A percentile compares a stretch with the other conserved stretches of the same genome.
These are phyloP conservation scores for Lactuca sativa DNA, from an alignment of 129 eudicot species.

Conservation along the genomic window DNA sequence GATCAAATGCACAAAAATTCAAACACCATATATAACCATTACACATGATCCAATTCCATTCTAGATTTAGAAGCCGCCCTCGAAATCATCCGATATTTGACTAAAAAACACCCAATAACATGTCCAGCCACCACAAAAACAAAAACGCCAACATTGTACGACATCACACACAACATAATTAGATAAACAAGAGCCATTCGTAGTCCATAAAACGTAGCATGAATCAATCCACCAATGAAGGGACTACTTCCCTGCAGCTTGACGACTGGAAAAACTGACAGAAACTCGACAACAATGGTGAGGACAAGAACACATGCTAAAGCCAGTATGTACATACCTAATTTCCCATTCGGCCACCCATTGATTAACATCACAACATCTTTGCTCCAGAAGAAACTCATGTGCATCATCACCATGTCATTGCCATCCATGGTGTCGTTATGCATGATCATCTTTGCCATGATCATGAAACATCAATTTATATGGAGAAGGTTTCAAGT, in stretches of 20 bases:
- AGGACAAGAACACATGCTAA: constrained; percentile 46
- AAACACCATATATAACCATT: constrained; percentile 1
- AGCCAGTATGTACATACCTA: constrained; percentile 61
- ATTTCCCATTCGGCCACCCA: constrained; percentile 55
- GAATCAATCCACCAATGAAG: constrained; percentile 32
- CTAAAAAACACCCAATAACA: constrained; percentile 49
- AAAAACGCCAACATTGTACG: constrained; percentile 61
- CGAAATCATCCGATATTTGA: constrained; percentile 36
- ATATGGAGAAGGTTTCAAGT: constrained; percentile 2
- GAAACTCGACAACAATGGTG: constrained; percentile 39
- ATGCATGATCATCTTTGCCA: constrained; percentile 31
- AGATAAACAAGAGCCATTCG: constrained; percentile 57
- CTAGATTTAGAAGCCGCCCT: constrained; percentile 21
- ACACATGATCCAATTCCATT: constrained; percentile 23
- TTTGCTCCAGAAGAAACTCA: constrained; percentile 70
- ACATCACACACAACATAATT: constrained; percentile 78
- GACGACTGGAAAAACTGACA: constrained; percentile 28
- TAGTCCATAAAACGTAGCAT: constrained; percentile 43
- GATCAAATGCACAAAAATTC: not conserved
- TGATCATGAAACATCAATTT: constrained; percentile 21
- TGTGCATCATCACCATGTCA: constrained; percentile 39
- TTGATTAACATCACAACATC: constrained; percentile 51
- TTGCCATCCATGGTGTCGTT: constrained; percentile 32
- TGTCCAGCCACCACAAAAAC: constrained; percentile 54
- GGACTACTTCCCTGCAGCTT: constrained; percentile 28